phyloP scores from a whole-genome alignment of 2,329 filamentous ascomycete species.

The Plectosphaerella cucumerina region DNA sequence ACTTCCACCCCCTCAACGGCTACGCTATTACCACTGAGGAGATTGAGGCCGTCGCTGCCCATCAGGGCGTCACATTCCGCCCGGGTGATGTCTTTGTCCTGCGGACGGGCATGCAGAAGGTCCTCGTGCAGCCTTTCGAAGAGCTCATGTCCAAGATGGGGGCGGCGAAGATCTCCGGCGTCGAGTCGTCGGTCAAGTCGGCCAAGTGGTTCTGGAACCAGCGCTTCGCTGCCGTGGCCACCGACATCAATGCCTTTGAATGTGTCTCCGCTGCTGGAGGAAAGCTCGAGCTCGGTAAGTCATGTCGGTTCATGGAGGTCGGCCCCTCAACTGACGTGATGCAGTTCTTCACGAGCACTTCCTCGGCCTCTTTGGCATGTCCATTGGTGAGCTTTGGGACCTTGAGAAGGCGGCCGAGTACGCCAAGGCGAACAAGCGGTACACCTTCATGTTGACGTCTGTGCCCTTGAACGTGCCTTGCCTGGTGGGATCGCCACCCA shows the following conservation, averaged over 20 bases:
- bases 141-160: conserved; percentile 29
- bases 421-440: conserved; percentile 47
- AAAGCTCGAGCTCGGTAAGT: conserved; percentile 34
- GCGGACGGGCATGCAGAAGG: conserved; percentile 58
- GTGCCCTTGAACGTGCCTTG: conserved; percentile 55
- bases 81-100: conserved; percentile 65
- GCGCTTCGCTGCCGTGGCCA: conserved; percentile 62
- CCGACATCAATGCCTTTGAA: conserved; percentile 62
- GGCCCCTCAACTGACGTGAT: background rate
- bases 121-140: conserved; percentile 42
- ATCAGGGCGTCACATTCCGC: conserved; percentile 59
- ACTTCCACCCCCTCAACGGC: conserved; percentile 46
- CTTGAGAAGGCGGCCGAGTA: conserved; percentile 48
- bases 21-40: conserved; percentile 50
- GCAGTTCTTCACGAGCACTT: conserved; percentile 43
- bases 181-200: conserved; percentile 45
- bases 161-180: conserved; percentile 24
- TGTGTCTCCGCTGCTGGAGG: conserved; percentile 47
- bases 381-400: conserved; percentile 53
- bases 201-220: conserved; percentile 66
- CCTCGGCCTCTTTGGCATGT: conserved; percentile 46
- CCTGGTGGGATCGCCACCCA: conserved; percentile 42
- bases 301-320: background rate
- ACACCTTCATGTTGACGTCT: conserved; percentile 60
- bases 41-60: conserved; percentile 52